Evolutionary conservation across 345 rosid species (phyloP).

Genomic region (Brassica carinata): DNA sequence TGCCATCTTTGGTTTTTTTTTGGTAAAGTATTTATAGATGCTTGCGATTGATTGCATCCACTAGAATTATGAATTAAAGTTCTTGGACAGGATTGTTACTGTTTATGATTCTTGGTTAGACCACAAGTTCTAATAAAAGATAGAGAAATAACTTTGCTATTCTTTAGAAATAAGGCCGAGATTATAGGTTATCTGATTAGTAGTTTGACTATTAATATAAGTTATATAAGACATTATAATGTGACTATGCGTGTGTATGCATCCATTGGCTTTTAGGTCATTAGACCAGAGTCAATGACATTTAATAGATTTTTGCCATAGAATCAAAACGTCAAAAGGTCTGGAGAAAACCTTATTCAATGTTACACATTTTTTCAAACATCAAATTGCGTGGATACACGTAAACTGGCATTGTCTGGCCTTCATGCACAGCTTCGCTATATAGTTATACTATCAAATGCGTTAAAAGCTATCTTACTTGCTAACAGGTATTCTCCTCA

Average conservation of each 20-base stretch:
- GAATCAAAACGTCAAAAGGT: background rate
- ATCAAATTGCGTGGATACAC: background rate
- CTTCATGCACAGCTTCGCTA: background rate
- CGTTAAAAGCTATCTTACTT: background rate
- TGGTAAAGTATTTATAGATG: slow-evolving; percentile 18
- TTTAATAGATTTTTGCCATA: background rate
- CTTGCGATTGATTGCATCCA: slow-evolving; percentile 10
- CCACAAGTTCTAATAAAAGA: slow-evolving; percentile 24
- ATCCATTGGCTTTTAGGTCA: background rate
- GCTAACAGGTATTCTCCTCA: background rate
- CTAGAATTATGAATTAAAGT: background rate
- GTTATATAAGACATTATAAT: background rate
- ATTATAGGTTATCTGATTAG: background rate
- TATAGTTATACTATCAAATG: background rate
- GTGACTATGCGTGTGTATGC: background rate
- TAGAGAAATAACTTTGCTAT: slow-evolving; percentile 17
- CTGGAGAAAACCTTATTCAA: slow-evolving; percentile 10
- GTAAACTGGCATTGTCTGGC: no score
- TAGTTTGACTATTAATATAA: no score
- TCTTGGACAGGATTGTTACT: slow-evolving; percentile 14
- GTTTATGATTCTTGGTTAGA: slow-evolving; percentile 30
- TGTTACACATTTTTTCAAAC: slow-evolving; percentile 22
- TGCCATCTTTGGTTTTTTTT: slow-evolving; percentile 28
- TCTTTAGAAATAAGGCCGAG: slow-evolving; percentile 11
- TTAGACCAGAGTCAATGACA: background rate